Base-by-base conservation (phyloP, 495 filamentous ascomycete species). In the Bryoglossum gracile region DNA sequence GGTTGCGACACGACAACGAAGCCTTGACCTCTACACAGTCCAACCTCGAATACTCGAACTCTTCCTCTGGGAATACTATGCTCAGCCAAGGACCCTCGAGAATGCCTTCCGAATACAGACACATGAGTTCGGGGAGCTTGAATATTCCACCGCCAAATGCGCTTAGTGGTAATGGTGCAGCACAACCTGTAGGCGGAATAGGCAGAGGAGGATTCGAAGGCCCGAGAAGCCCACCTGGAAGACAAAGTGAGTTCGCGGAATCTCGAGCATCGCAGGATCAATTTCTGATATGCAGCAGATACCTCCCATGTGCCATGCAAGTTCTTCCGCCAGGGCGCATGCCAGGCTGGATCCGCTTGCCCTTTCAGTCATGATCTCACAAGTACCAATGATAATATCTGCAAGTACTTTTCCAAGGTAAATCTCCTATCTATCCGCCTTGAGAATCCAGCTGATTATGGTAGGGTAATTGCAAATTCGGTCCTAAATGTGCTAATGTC, bases 361-460 rank as follows among this genome's bases (percentile, higher is more conserved):
- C 92, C 92, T 32, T 98, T 97, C 69, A 84, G 89, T 51, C 92
- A 98, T 69, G 90, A 89, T 37, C 78, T 85, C 50, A 83, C 91
- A 64, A 68, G 81, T 17, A 74, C 87, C 18, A 75, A 81, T 23
- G 88, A 94, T 50, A 87, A 82, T 51, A 83, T 89, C 36, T 98
- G 92, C 79, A 97, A 97, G 70, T 98, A 97, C 68, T 98, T 97
- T 56, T 81, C 87, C 51, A 98, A 96, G 83, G 91, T 95, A 74
- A 57, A 79, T 53, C 14, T 1, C 3, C 8, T 11, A 11, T 17
- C 17, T 9, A 25, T 23, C 25, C 32, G 5, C 28, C 5, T 25
- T 5, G 35, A 2, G 1, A 49, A 10, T 10, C 14, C 24, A n/a
- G 43, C 59, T 59, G 46, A 59, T 48, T 37, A n/a, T 32, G 14